Conservation (phyloP, 2,329 filamentous ascomycete species). For the Pyrenophora seminiperda region DNA sequence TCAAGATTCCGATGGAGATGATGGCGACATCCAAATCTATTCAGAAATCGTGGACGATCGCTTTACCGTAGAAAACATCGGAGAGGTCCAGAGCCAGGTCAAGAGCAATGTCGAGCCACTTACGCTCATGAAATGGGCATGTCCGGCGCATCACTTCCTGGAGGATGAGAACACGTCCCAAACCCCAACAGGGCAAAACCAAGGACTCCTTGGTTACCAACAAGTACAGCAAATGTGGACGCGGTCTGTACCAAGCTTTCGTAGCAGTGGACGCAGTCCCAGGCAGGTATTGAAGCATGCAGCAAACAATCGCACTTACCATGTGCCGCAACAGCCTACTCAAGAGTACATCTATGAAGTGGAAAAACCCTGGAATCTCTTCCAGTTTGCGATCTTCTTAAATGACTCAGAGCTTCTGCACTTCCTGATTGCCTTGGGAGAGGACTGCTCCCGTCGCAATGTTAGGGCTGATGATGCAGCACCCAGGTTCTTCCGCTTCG, state of each 20-base stretch:
- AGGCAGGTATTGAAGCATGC: slow-evolving; percentile 3
- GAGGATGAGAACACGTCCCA: slow-evolving; percentile 3
- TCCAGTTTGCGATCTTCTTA: slow-evolving; percentile 40
- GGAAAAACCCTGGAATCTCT: slow-evolving; percentile 22
- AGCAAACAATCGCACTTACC: slow-evolving; percentile 9
- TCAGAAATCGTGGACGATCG: slow-evolving; percentile 66
- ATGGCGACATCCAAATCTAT: slow-evolving; percentile 44
- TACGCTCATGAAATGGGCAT: slow-evolving; percentile 53
- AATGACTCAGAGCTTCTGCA: slow-evolving; percentile 26
- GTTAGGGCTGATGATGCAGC: slow-evolving; percentile 1
- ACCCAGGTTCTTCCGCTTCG: slow-evolving; percentile 19
- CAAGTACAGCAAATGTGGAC: neutral
- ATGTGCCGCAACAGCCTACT: neutral
- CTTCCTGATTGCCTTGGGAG: slow-evolving; percentile 20
- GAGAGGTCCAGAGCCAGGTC: slow-evolving; percentile 69
- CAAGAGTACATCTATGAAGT: slow-evolving; percentile 8
- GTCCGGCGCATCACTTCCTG: slow-evolving; percentile 17
- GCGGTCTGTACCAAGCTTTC: too few relatives aligned
- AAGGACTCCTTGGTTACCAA: neutral
- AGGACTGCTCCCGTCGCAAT: slow-evolving; percentile 23
- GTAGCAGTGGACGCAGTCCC: too few relatives aligned
- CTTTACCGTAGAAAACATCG: slow-evolving; percentile 78
- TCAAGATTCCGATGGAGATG: slow-evolving; percentile 32
- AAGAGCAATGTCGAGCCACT: slow-evolving; percentile 66
- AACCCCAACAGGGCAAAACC: neutral